Evolutionary conservation across 1,284 basidiomycete genomes (phyloP).

Genomic region (Naganishia cerealis): DNA sequence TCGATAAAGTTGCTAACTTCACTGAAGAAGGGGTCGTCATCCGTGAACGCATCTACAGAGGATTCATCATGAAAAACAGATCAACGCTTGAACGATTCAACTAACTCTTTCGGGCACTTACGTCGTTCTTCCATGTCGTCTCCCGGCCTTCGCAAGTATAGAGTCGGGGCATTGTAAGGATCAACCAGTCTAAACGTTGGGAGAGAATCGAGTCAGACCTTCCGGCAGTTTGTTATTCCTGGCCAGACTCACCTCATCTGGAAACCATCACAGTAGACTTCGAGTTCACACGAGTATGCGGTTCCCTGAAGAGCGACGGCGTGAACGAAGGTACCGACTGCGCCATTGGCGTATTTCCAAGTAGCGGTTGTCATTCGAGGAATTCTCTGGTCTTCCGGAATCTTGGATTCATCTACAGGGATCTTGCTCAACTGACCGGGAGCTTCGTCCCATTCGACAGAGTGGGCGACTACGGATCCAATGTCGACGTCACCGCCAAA

Average conservation of each 20-base stretch:
- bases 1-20: slow-evolving; percentile 83
- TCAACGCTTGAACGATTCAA: not conserved
- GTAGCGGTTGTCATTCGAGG: slow-evolving; percentile 53
- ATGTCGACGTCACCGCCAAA: slow-evolving; percentile 97
- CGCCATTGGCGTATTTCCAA: slow-evolving; percentile 83
- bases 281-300: slow-evolving; percentile 88
- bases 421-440: slow-evolving; percentile 71
- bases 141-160: slow-evolving; percentile 79
- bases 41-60: slow-evolving; percentile 50
- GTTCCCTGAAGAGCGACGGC: slow-evolving; percentile 82
- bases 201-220: slow-evolving; percentile 23
- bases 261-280: slow-evolving; percentile 87
- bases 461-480: slow-evolving; percentile 76
- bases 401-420: slow-evolving; percentile 54
- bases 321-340: slow-evolving; percentile 85
- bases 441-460: slow-evolving; percentile 85
- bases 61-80: not conserved
- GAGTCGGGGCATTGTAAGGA: slow-evolving; percentile 70
- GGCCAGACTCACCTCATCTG: slow-evolving; percentile 44
- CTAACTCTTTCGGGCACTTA: slow-evolving; percentile 56
- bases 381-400: slow-evolving; percentile 53
- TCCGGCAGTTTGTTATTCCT: not conserved
- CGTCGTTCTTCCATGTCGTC: slow-evolving; percentile 78
- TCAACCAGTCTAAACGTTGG: slow-evolving; percentile 68
- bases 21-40: slow-evolving; percentile 90